These are phyloP conservation scores for Trichoderma sp. DNA, from an alignment of 2,329 filamentous ascomycete genomes.

Conservation along the genomic window DNA sequence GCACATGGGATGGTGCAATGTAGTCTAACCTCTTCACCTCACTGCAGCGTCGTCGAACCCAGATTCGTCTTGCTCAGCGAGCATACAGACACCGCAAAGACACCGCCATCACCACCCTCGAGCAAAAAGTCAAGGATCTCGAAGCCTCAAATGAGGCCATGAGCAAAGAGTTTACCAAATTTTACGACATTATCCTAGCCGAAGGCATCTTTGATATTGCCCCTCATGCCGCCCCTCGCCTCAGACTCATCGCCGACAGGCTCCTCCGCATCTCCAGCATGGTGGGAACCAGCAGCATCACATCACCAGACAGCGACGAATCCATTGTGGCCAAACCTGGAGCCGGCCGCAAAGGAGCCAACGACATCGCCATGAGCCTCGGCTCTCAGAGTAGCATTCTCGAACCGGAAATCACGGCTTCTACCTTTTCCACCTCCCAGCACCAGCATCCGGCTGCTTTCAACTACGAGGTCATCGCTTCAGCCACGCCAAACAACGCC, in stretches of 20 bases:
- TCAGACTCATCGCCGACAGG: conserved; percentile 58
- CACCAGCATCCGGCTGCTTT: neutral
- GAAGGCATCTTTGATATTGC: conserved; percentile 59
- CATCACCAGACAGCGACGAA: conserved; percentile 22
- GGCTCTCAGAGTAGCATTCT: neutral
- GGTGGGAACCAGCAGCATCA: conserved; percentile 38
- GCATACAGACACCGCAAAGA: conserved; percentile 87
- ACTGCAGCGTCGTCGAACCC: conserved; percentile 72
- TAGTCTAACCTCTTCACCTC: conserved; percentile 27
- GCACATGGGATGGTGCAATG: neutral
- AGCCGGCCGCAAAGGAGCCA: neutral
- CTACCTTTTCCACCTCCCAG: neutral
- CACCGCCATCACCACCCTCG: conserved; percentile 71
- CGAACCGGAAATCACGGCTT: conserved; percentile 2
- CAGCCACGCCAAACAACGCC: conserved; percentile 54
- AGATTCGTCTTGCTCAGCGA: conserved; percentile 83
- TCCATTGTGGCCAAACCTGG: conserved; percentile 14
- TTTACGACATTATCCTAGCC: conserved; percentile 63
- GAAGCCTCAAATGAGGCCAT: conserved; percentile 71
- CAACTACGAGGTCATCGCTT: conserved; percentile 52
- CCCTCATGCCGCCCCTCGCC: conserved; percentile 57
- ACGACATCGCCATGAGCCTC: conserved; percentile 2
- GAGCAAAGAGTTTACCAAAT: conserved; percentile 67
- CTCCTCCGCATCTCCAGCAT: conserved; percentile 58
- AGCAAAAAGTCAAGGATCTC: conserved; percentile 69